These are phyloP conservation scores for Colletotrichum melonis DNA, from an alignment of 2,329 filamentous ascomycete species.

Conservation along the genomic window DNA sequence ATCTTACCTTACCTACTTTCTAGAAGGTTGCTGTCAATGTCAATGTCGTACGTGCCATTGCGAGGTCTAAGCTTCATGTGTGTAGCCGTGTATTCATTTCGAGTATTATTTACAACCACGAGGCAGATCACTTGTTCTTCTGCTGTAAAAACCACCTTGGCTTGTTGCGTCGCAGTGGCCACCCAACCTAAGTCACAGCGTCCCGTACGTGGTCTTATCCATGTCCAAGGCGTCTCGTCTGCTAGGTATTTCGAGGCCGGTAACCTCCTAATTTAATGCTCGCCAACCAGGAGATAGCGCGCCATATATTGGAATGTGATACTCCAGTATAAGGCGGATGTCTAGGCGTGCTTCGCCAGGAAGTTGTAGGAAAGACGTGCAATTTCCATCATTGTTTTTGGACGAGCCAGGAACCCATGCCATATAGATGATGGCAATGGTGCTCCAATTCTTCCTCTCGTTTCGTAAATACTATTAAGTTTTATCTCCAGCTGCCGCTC, in stretches of 20 bases:
- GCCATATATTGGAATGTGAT: background rate
- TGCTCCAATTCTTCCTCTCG: background rate
- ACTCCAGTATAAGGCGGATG: background rate
- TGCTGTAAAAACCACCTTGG: background rate
- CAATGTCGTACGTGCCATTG: no score
- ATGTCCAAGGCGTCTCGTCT: constrained; percentile 11
- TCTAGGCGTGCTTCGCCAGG: background rate
- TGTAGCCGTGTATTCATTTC: background rate
- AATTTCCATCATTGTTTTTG: background rate
- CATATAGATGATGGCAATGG: background rate
- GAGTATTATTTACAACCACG: background rate
- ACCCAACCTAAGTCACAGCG: background rate
- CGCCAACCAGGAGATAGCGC: background rate
- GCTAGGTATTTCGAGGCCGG: background rate
- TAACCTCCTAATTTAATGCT: background rate
- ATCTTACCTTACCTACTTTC: no score
- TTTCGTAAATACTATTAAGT: background rate
- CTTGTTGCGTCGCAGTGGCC: background rate
- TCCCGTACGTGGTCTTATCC: background rate
- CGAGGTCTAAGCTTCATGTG: background rate
- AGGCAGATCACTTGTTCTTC: background rate
- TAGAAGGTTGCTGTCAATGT: no score
- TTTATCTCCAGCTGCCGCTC: background rate
- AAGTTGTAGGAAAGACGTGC: constrained; percentile 11
- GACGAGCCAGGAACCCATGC: background rate